Base-by-base conservation (phyloP, 2,329 filamentous ascomycete species). In the Zasmidium citrigriseum region DNA sequence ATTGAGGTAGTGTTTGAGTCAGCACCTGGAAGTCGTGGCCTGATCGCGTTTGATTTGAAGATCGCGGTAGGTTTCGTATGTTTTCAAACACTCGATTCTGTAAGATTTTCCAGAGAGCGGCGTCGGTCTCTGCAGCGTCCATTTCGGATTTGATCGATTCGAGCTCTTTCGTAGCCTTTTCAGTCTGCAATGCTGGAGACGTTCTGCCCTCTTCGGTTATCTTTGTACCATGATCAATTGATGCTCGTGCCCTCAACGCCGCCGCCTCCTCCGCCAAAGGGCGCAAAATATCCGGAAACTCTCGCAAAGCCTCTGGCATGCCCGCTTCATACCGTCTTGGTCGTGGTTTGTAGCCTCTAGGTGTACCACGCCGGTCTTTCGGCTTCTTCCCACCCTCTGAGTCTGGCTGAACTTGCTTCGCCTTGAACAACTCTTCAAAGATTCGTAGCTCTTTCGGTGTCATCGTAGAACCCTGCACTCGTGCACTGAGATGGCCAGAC, bases 81-180 rank as follows among this genome's bases (percentile, higher is more conserved):
- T 46, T 52, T 12, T 47, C 46, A 65, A 92, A 89, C 12, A 92
- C 86, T 52, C 91, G 83, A 3, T 76, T 71, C 60, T 90, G 84
- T 70, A 93, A 78, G 2, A 88, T 73, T 5, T 83, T 72, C 88
- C 89, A 92, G 10, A 91, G 77, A 52, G 85, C 83, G 20, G 80
- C 74, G 65, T 93, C 89, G 0, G 84, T 84, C 58, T 76, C 65
- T 18, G 86, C 86, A 1, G 67, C 70, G 11, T 76, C 73, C 76
- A 93, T 82, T 41, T 83, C 67, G 4, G 65, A 62, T 61, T 84
- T 81, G 9, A 91, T 79, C 10, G 83, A 76, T 23, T 68, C 64
- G 48, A 80, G 77, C 22, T 52, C 53, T 23, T 46, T 38, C 23
- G 47, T 46, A 18, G 46, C 50, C 24, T 38, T 41, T 29, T 57